Base-by-base conservation (phyloP, 345 rosid genomes). In the Passiflora organensis region DNA sequence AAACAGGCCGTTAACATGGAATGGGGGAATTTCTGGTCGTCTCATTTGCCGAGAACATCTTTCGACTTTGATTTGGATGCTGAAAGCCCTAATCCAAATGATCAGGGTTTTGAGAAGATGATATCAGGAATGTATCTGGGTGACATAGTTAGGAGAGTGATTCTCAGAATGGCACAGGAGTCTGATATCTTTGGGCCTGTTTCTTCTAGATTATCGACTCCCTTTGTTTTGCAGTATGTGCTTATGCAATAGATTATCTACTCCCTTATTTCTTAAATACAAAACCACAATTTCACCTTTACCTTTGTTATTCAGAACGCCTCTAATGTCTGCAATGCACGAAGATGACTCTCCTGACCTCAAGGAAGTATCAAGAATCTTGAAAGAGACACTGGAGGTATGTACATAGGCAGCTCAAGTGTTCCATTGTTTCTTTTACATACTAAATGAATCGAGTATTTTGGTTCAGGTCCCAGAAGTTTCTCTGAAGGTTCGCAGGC, bases 81-180 rank as follows among this genome's bases (percentile, higher is more conserved):
- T 0, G 82, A 80, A 28, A 86, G 96, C 79, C 86, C 84, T 36
- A 93, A 93, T 67, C 80, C 96, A 14, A 81, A 84, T 59, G 96
- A 93, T 51, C 90, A 81, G 99, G 99, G 89, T 53, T 93, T 89
- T 73, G 99, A 93, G 85, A 93, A 93, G 70, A 89, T 93, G 99
- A 80, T 93, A 71, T 71, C 99, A 1, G 99, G 95, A 68, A 80
- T 89, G 95, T 93, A 93, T 80, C 77, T 93, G 5, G 99, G 99
- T 32, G 99, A 93, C 42, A 82, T 93, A 36, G 95, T 82, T n/a
- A 78, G 99, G 62, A 82, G 99, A 75, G 95, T 93, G 55, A 76
- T 89, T 19, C 85, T 93, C 22, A 75, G 79, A 71, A 93, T 93
- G 81, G 78, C 84, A 22, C 72, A 71, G 63, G 91, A 81, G 52